Conservation (phyloP, 1,284 basidiomycete genomes). For the Stereum hirsutum region DNA sequence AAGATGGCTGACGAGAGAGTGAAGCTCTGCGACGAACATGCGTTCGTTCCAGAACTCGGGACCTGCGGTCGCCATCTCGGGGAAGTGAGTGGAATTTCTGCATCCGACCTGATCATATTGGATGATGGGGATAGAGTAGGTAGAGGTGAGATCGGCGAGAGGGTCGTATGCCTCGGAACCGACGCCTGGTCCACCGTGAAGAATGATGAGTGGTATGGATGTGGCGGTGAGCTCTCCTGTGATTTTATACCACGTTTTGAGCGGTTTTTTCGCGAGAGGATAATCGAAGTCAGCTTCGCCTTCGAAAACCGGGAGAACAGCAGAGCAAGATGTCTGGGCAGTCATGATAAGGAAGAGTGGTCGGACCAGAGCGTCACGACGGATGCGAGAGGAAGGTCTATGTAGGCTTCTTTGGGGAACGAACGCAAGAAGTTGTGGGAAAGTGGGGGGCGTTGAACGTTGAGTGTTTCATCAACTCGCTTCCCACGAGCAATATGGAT, state of each 20-base stretch:
- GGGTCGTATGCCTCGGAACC: constrained; percentile 32
- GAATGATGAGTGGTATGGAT: constrained; percentile 25
- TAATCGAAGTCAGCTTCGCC: background rate
- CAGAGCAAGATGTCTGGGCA: too few relatives aligned
- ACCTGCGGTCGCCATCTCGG: constrained; percentile 21
- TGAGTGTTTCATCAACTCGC: too few relatives aligned
- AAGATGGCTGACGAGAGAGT: constrained; percentile 31
- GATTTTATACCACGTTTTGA: constrained; percentile 2
- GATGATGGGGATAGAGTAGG: constrained; percentile 24
- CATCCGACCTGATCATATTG: constrained; percentile 44
- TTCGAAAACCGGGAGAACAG: too few relatives aligned
- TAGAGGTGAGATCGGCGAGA: constrained; percentile 21
- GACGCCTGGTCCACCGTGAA: constrained; percentile 36
- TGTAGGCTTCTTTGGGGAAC: too few relatives aligned
- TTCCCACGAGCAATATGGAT: too few relatives aligned
- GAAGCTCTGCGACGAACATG: constrained; percentile 38
- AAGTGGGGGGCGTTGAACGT: too few relatives aligned
- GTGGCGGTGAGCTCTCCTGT: background rate
- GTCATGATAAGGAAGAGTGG: too few relatives aligned
- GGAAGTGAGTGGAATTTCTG: constrained; percentile 32
- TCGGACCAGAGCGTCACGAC: too few relatives aligned
- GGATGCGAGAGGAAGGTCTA: too few relatives aligned
- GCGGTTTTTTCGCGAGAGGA: background rate
- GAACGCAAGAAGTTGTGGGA: too few relatives aligned
- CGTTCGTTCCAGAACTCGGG: constrained; percentile 35